Conservation (phyloP, 108 stramenopile genomes). For the Ochromonas danica region DNA sequence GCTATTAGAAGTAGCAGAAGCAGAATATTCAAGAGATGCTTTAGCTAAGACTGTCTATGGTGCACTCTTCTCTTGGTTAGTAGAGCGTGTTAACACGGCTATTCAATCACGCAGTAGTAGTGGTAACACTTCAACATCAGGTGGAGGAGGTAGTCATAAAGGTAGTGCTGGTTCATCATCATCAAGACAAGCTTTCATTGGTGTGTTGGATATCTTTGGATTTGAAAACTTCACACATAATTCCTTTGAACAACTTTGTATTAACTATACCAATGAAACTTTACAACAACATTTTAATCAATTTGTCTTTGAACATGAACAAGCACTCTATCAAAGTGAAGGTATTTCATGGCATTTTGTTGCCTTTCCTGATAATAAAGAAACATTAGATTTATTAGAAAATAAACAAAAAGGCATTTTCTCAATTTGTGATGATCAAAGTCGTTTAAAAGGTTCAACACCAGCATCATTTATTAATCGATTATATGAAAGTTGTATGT, state of each 20-base stretch:
- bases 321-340: constrained; percentile 49
- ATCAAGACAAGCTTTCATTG: constrained; percentile 36
- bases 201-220: constrained; percentile 55
- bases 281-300: constrained; percentile 63
- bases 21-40: constrained; percentile 34
- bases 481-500: not conserved
- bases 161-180: too few relatives aligned
- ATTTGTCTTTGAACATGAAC: constrained; percentile 81
- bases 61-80: constrained; percentile 40
- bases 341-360: constrained; percentile 41
- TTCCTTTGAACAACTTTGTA: constrained; percentile 49
- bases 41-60: constrained; percentile 50
- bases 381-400: constrained; percentile 33
- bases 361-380: constrained; percentile 41
- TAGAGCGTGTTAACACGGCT: constrained; percentile 44
- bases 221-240: constrained; percentile 48
- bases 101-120: not conserved
- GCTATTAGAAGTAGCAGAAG: constrained; percentile 35
- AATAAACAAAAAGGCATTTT: constrained; percentile 76
- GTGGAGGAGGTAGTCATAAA: not conserved
- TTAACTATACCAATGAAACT: constrained; percentile 60
- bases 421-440: constrained; percentile 85
- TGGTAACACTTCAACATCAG: constrained; percentile 7
- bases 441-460: constrained; percentile 65
- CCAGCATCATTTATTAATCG: constrained; percentile 38